phyloP scores from a whole-genome alignment of 1,284 basidiomycete species.

The Leccinum ponderosum region DNA sequence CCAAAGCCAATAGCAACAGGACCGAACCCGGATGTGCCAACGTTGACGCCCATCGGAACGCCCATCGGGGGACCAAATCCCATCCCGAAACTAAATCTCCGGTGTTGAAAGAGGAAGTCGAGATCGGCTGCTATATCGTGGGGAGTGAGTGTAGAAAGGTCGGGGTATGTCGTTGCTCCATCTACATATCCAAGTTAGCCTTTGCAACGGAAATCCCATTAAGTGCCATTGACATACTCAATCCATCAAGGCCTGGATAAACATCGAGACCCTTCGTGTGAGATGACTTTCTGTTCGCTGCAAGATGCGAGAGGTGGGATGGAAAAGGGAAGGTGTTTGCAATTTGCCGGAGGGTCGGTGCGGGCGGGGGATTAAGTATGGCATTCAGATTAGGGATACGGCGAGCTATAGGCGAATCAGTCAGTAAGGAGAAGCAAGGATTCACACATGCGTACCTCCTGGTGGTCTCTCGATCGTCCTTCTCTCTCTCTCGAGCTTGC shows the following conservation, averaged over 20 bases:
- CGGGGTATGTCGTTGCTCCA: conserved; percentile 48
- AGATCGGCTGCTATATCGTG: conserved; percentile 56
- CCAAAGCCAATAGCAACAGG: conserved; percentile 20
- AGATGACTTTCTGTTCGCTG: conserved; percentile 17
- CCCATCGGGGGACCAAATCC: conserved; percentile 32
- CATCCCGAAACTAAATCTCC: conserved; percentile 34
- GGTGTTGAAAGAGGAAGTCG: conserved; percentile 53
- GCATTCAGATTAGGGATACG: conserved; percentile 42
- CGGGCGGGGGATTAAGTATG: conserved; percentile 41
- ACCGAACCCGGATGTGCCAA: conserved; percentile 24
- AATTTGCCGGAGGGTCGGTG: conserved; percentile 52
- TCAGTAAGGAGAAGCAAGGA: not conserved
- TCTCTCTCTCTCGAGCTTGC: conserved; percentile 80
- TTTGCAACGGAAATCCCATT: conserved; percentile 9
- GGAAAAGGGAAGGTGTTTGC: conserved; percentile 41
- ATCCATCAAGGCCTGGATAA: conserved; percentile 21
- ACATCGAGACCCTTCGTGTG: conserved; percentile 19
- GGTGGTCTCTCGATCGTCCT: conserved; percentile 72
- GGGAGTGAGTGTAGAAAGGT: conserved; percentile 49
- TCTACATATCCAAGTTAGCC: conserved; percentile 16
- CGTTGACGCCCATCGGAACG: conserved; percentile 21
- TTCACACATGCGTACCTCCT: conserved; percentile 47
- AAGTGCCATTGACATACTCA: conserved; percentile 17
- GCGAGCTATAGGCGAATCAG: conserved; percentile 39
- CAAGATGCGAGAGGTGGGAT: conserved; percentile 22